Evolutionary conservation across 345 rosid species (phyloP).

Genomic region (Kernera saxatilis): DNA sequence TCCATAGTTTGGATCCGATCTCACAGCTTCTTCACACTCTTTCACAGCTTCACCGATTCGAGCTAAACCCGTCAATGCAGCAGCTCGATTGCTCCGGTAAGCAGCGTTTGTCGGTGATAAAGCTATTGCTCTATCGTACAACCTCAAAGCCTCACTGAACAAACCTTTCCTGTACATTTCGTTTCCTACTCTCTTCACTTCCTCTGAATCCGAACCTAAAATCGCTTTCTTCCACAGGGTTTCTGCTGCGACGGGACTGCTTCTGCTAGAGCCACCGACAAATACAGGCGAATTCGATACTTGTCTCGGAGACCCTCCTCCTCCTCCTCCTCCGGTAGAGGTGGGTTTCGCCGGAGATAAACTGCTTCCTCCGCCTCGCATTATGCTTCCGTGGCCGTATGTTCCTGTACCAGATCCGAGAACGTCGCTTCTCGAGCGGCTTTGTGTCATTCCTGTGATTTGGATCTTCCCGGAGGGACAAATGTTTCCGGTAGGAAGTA

Average conservation of each 20-base stretch:
- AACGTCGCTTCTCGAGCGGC: slow-evolving; percentile 63
- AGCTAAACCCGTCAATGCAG: slow-evolving; percentile 64
- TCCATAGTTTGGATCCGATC: slow-evolving; percentile 71
- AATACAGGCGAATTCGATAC: slow-evolving; percentile 11
- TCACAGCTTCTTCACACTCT: slow-evolving; percentile 86
- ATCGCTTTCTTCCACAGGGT: slow-evolving; percentile 26
- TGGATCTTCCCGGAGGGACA: slow-evolving; percentile 79
- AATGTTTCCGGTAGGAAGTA: slow-evolving; percentile 82
- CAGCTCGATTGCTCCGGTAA: slow-evolving; percentile 79
- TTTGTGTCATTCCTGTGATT: slow-evolving; percentile 57
- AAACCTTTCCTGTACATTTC: slow-evolving; percentile 75
- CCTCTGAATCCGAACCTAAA: slow-evolving; percentile 58
- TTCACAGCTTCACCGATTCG: slow-evolving; percentile 70
- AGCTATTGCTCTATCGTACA: slow-evolving; percentile 76
- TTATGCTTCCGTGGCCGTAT: slow-evolving; percentile 93
- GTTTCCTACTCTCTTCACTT: slow-evolving; percentile 74
- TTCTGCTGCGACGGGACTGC: slow-evolving; percentile 3
- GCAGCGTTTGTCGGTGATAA: slow-evolving; percentile 74
- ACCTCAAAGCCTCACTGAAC: slow-evolving; percentile 64
- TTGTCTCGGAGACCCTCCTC: slow-evolving; percentile 6
- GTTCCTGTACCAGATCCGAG: slow-evolving; percentile 84
- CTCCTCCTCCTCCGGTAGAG: neutral
- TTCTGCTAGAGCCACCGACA: slow-evolving; percentile 10
- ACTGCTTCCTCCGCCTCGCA: slow-evolving; percentile 49
- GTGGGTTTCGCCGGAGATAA: slow-evolving; percentile 22